A percentile compares a stretch with the other conserved stretches of the same genome.
phyloP scores from a whole-genome alignment of 306 rosid genomes.

The Cucurbita maxima region DNA sequence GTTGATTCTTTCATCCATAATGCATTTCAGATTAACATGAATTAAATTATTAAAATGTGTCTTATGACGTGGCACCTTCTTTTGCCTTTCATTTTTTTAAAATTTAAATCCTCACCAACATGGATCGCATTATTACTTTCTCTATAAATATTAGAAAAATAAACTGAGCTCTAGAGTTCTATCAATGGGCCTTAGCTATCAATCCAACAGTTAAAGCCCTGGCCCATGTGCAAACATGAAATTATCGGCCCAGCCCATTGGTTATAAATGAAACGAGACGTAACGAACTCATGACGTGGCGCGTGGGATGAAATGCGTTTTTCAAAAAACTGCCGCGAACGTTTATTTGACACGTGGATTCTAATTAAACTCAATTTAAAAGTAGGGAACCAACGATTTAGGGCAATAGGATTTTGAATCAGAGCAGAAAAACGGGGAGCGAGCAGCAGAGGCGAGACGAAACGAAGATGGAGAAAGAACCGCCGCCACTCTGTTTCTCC shows the following conservation, averaged over 20 bases:
- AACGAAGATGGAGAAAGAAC: slow-evolving; percentile 3
- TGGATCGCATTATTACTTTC: not conserved
- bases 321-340: not conserved
- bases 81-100: not conserved
- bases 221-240: not conserved
- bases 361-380: not conserved
- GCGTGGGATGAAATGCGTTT: not conserved
- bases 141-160: not conserved
- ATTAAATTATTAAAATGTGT: not conserved
- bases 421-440: not conserved
- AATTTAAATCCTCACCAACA: not conserved
- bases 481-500: slow-evolving; percentile 27
- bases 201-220: not conserved
- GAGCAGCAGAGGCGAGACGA: slow-evolving; percentile 21
- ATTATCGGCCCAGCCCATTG: not conserved
- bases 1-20: not conserved
- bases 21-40: not conserved
- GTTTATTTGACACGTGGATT: not conserved
- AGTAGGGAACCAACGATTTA: not conserved
- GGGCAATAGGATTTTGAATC: not conserved
- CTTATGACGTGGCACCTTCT: not conserved
- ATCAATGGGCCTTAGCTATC: not conserved
- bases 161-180: not conserved
- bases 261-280: not conserved
- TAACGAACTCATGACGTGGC: not conserved